These are phyloP conservation scores for Fusarium graminum DNA, from an alignment of 2,329 filamentous ascomycete genomes.

Conservation along the genomic window DNA sequence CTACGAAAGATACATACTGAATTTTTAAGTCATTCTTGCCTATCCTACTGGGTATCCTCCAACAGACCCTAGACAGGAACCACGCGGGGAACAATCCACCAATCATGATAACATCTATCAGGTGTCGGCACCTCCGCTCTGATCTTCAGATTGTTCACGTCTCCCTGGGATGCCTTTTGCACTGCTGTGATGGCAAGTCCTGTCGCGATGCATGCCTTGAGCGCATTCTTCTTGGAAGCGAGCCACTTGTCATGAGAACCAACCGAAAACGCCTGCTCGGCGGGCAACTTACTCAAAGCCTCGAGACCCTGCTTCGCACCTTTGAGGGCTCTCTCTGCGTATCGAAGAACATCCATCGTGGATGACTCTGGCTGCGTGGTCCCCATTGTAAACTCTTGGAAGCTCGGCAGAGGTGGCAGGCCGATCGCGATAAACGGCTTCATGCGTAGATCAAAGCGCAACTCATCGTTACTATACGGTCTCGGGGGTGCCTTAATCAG, in stretches of 20 bases:
- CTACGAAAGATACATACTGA: constrained; percentile 38
- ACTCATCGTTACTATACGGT: constrained; percentile 74
- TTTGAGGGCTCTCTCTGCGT: constrained; percentile 61
- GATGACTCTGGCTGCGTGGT: constrained; percentile 57
- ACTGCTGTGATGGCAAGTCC: constrained; percentile 73
- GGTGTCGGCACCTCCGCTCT: constrained; percentile 66
- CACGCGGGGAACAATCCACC: constrained; percentile 73
- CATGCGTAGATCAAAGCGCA: constrained; percentile 88
- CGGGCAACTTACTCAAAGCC: constrained; percentile 64
- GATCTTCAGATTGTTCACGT: constrained; percentile 54
- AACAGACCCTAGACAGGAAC: constrained; percentile 32
- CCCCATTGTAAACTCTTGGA: constrained; percentile 69
- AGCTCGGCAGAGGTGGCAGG: constrained; percentile 75
- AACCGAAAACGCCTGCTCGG: constrained; percentile 66
- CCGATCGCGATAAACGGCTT: constrained; percentile 80
- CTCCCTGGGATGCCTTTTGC: constrained; percentile 66
- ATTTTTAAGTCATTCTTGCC: constrained; percentile 28
- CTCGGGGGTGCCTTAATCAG: constrained; percentile 65
- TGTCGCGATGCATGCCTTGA: constrained; percentile 78
- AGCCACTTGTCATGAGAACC: constrained; percentile 73
- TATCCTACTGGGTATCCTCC: not conserved
- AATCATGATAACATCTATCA: constrained; percentile 70
- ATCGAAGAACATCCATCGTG: constrained; percentile 58
- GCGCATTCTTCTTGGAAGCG: constrained; percentile 68
- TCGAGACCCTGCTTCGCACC: constrained; percentile 69